Percentiles rank a stretch among this genome's conserved stretches.
Conservation (phyloP, 1,139 yeast species). For the Sugiyamaella neomexicana region DNA sequence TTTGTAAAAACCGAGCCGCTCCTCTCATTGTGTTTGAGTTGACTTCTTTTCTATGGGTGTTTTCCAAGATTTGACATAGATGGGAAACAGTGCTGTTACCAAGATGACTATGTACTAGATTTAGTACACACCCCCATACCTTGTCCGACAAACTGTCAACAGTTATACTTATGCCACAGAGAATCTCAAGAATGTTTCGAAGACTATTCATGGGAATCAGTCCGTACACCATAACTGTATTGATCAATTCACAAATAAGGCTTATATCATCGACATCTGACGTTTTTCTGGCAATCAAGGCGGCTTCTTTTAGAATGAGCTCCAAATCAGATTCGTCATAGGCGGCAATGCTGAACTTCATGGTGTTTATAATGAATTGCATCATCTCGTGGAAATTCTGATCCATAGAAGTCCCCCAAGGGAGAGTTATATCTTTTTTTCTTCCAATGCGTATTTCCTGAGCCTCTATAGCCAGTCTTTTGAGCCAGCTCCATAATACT, state of each 20-base stretch:
- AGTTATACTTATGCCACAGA: slow-evolving; percentile 51
- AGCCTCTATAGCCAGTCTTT: slow-evolving; percentile 38
- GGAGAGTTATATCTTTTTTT: slow-evolving; percentile 34
- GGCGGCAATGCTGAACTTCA: slow-evolving; percentile 51
- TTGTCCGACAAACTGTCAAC: slow-evolving; percentile 44
- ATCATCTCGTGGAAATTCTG: slow-evolving; percentile 42
- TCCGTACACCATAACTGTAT: slow-evolving; percentile 51
- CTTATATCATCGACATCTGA: slow-evolving; percentile 45
- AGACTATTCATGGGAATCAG: slow-evolving; percentile 48
- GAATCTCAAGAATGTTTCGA: slow-evolving; percentile 46
- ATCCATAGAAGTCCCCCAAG: slow-evolving; percentile 38
- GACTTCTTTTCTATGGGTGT: slow-evolving; percentile 33
- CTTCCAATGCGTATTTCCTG: slow-evolving; percentile 36
- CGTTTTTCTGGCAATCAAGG: slow-evolving; percentile 49
- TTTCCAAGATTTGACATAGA: slow-evolving; percentile 45
- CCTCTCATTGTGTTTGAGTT: slow-evolving; percentile 52
- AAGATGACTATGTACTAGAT: slow-evolving; percentile 42
- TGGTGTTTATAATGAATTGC: slow-evolving; percentile 46
- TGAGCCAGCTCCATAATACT: slow-evolving; percentile 43
- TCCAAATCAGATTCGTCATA: slow-evolving; percentile 48
- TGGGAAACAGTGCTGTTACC: slow-evolving; percentile 42
- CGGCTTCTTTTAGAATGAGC: slow-evolving; percentile 42
- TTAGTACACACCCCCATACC: slow-evolving; percentile 45
- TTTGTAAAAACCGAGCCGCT: slow-evolving; percentile 43
- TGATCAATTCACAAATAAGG: slow-evolving; percentile 50